Percentiles rank a stretch among this genome's conserved stretches.
Evolutionary conservation across 2,329 filamentous ascomycete genomes (phyloP).

Genomic region (Fusarium miscanthi): DNA sequence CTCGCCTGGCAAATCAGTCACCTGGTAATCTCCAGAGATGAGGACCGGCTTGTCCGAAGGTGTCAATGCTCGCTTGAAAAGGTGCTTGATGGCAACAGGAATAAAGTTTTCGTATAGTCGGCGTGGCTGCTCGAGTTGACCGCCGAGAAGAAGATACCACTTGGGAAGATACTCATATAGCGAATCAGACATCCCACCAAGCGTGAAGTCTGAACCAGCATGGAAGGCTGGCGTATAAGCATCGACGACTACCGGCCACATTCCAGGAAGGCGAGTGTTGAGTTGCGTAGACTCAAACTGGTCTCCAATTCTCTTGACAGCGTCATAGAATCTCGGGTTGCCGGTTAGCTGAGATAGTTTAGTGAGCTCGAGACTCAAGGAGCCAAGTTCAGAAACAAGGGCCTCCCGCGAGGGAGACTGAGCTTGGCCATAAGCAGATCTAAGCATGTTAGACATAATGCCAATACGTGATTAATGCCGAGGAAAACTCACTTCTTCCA

Average conservation of each 20-base stretch:
- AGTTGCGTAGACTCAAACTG: conserved; percentile 64
- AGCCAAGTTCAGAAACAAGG: conserved; percentile 55
- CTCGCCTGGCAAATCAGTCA: conserved; percentile 39
- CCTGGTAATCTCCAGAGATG: conserved; percentile 65
- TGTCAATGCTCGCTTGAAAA: conserved; percentile 76
- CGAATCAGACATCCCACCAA: conserved; percentile 68
- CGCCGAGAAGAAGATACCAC: conserved; percentile 73
- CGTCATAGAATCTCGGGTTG: conserved; percentile 70
- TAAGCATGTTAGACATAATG: conserved; percentile 25
- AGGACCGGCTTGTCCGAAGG: conserved; percentile 69
- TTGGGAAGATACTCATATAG: conserved; percentile 75
- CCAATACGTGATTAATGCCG: background rate
- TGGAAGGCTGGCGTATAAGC: conserved; percentile 44
- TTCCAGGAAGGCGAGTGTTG: conserved; percentile 67
- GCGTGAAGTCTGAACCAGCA: conserved; percentile 59
- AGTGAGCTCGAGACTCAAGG: conserved; percentile 71
- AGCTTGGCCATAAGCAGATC: conserved; percentile 40
- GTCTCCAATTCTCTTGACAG: conserved; percentile 66
- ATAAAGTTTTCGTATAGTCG: conserved; percentile 53
- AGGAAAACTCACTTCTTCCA: conserved; percentile 43
- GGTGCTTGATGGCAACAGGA: conserved; percentile 62
- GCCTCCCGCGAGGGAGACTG: conserved; percentile 39
- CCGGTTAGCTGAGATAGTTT: conserved; percentile 72
- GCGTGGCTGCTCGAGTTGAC: conserved; percentile 52
- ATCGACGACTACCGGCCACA: conserved; percentile 70